Evolutionary conservation across 108 stramenopile species (phyloP).

Genomic region (Fragilariopsis cylindrus): DNA sequence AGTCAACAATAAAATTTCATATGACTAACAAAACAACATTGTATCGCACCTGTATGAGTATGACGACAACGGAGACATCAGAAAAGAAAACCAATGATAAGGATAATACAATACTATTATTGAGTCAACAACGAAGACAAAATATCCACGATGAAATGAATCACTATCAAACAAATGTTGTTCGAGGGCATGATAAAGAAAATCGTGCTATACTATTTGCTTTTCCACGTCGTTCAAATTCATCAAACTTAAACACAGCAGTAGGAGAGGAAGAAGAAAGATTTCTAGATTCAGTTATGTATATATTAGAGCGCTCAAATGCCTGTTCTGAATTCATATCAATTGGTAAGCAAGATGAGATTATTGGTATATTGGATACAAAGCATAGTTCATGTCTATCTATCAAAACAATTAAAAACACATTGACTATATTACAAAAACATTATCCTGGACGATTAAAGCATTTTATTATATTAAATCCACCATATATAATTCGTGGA

Average conservation of each 20-base stretch:
- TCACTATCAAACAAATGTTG: conserved; percentile 24
- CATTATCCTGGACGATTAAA: conserved; percentile 44
- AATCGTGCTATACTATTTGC: conserved; percentile 30
- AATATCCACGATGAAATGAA: conserved; percentile 33
- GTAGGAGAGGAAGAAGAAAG: conserved; percentile 15
- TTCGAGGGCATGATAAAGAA: conserved; percentile 38
- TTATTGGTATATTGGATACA: conserved; percentile 34
- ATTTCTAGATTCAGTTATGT: conserved; percentile 30
- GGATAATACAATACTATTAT: background rate
- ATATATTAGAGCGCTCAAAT: conserved; percentile 36
- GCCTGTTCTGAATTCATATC: conserved; percentile 36
- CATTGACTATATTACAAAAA: conserved; percentile 29
- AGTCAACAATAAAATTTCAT: conserved; percentile 24
- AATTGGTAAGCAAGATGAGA: conserved; percentile 28
- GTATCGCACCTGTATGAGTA: conserved; percentile 28
- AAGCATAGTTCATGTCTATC: conserved; percentile 9
- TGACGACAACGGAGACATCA: conserved; percentile 10
- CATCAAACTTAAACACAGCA: background rate
- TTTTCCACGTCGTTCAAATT: conserved; percentile 20
- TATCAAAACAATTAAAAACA: conserved; percentile 30
- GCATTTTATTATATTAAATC: conserved; percentile 33
- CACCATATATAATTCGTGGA: conserved; percentile 34
- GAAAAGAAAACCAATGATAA: background rate
- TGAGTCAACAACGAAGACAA: conserved; percentile 10
- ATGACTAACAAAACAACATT: conserved; percentile 11